Evolutionary conservation across 176 grass and related monocot species (phyloP).

Genomic region (Thinopyrum elongatum): DNA sequence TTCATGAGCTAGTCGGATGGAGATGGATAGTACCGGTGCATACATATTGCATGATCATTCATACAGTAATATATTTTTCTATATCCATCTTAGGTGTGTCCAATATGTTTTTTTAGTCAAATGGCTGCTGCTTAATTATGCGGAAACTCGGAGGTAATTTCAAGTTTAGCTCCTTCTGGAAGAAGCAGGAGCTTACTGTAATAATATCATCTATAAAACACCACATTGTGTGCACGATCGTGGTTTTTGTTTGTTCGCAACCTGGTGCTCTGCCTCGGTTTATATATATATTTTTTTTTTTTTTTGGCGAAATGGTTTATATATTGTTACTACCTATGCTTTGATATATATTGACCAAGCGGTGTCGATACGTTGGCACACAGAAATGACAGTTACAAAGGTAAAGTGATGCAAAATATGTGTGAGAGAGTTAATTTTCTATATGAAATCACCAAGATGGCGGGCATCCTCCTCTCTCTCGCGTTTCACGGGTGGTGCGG

Average conservation of each 20-base stretch:
- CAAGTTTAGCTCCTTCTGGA: slow-evolving; percentile 1
- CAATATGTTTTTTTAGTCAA: neutral
- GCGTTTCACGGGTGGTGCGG: too few relatives aligned
- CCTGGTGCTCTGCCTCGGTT: neutral
- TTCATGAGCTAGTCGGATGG: neutral
- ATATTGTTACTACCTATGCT: neutral
- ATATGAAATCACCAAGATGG: neutral
- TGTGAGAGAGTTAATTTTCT: neutral
- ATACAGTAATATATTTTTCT: too few relatives aligned
- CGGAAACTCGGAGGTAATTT: slow-evolving; percentile 14
- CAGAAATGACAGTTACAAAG: slow-evolving; percentile 9
- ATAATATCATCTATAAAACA: neutral
- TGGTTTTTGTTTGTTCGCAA: slow-evolving; percentile 20
- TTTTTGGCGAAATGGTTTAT: neutral
- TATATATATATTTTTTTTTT: too few relatives aligned
- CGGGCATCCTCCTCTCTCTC: too few relatives aligned
- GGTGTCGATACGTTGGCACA: neutral
- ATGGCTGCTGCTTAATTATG: neutral
- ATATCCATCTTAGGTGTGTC: neutral
- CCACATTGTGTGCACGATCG: neutral
- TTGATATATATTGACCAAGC: neutral
- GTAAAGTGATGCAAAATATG: slow-evolving; percentile 7
- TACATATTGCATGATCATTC: neutral
- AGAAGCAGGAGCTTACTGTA: neutral
- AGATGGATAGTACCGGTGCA: neutral